Evolutionary conservation across 116 monocot species (phyloP).

Genomic region (Zostera marina): DNA sequence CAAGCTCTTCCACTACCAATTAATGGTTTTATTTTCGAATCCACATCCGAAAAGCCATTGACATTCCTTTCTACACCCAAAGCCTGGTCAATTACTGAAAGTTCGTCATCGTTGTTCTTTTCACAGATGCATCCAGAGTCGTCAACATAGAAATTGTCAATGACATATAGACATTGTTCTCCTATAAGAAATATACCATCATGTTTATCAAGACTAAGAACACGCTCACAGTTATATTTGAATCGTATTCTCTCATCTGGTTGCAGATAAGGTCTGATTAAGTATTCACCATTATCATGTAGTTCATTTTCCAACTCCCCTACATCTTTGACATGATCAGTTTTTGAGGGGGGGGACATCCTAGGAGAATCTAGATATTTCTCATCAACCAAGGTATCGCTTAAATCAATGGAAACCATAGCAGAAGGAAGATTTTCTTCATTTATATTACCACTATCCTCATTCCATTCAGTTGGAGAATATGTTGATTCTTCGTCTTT

Average conservation of each 20-base stretch:
- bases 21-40: constrained; percentile 50
- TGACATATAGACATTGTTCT: constrained; percentile 80
- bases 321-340: constrained; percentile 28
- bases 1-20: constrained; percentile 82
- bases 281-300: constrained; percentile 95
- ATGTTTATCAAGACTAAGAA: constrained; percentile 95
- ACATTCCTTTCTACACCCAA: constrained; percentile 89
- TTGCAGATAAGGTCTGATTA: constrained; percentile 91
- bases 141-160: constrained; percentile 97
- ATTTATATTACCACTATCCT: constrained; percentile 48
- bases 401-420: constrained; percentile 40
- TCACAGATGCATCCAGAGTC: constrained; percentile 91
- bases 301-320: constrained; percentile 77
- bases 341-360: constrained; percentile 35
- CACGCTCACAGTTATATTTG: constrained; percentile 95
- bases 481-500: constrained; percentile 25
- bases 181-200: constrained; percentile 99
- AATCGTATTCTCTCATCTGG: constrained; percentile 80
- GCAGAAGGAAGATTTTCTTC: constrained; percentile 83
- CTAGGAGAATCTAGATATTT: constrained; percentile 74
- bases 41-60: constrained; percentile 35
- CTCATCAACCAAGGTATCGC: constrained; percentile 40
- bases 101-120: constrained; percentile 73
- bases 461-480: constrained; percentile 51
- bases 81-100: constrained; percentile 94